These are phyloP conservation scores for Gracilaria caudata DNA, from an alignment of 23 red algal species.

Conservation along the genomic window DNA sequence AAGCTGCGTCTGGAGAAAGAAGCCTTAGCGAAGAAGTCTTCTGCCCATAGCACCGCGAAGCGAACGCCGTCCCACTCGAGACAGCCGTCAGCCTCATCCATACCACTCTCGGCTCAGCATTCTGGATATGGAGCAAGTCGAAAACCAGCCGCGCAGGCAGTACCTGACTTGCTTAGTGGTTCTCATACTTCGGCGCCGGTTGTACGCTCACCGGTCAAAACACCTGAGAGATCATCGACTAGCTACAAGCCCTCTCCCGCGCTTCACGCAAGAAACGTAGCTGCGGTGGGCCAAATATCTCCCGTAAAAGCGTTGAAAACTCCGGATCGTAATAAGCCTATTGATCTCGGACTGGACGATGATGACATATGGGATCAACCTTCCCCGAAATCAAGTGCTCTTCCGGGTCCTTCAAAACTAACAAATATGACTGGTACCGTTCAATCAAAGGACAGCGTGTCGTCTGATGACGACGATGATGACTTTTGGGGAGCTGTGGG, in stretches of 20 bases:
- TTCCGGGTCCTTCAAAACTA: constrained; percentile 11
- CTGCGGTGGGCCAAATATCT: neutral
- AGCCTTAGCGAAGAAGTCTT: constrained; percentile 8
- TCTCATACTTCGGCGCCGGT: neutral
- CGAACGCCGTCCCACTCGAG: constrained; percentile 10
- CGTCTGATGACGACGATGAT: constrained; percentile 66
- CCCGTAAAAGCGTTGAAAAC: neutral
- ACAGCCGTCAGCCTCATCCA: constrained; percentile 9
- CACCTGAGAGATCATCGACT: constrained; percentile 4
- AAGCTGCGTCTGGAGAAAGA: constrained; percentile 61
- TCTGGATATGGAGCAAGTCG: constrained; percentile 20
- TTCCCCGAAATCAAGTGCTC: constrained; percentile 49
- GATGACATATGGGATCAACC: constrained; percentile 76
- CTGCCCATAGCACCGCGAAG: neutral
- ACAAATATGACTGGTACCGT: neutral
- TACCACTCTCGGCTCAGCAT: constrained; percentile 3
- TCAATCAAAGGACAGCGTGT: constrained; percentile 40
- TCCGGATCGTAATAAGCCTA: constrained; percentile 23
- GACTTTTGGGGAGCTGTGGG: constrained; percentile 65
- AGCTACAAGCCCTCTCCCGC: constrained; percentile 2
- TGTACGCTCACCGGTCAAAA: neutral
- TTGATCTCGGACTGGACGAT: constrained; percentile 42
- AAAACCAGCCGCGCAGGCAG: neutral
- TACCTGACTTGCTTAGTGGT: constrained; percentile 18
- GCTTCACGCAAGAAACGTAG: neutral